Percentiles rank a stretch among this genome's conserved stretches.
Evolutionary conservation across 2,329 filamentous ascomycete genomes (phyloP).

Genomic region (Diaporthe destruens): DNA sequence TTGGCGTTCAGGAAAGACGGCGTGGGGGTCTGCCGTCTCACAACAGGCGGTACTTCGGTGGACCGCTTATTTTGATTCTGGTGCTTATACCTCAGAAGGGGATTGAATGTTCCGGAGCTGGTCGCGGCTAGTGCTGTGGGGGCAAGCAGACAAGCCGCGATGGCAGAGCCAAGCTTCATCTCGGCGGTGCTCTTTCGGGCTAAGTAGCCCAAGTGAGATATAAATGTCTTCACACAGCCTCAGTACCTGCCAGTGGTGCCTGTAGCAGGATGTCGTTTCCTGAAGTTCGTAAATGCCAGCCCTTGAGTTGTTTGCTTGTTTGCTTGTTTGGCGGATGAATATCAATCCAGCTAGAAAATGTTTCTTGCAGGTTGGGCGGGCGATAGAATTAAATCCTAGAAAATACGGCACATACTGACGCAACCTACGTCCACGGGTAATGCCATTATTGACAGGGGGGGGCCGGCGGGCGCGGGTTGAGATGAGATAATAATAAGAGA

Average conservation of each 20-base stretch:
- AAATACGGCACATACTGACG: not conserved
- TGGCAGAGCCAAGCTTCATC: constrained; percentile 22
- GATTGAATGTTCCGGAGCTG: constrained; percentile 32
- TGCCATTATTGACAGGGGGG: not conserved
- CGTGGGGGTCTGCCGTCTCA: constrained; percentile 25
- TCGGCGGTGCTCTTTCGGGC: constrained; percentile 10
- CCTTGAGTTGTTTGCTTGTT: not conserved
- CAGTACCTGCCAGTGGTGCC: not conserved
- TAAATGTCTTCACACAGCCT: not conserved
- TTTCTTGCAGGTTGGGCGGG: not conserved
- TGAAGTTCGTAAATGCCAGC: not conserved
- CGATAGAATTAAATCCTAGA: not conserved
- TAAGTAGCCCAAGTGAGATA: not conserved
- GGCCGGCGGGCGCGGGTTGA: not conserved
- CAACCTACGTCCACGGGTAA: not conserved
- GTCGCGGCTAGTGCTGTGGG: constrained; percentile 24
- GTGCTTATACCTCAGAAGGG: constrained; percentile 26
- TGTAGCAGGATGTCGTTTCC: not conserved
- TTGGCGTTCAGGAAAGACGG: constrained; percentile 46
- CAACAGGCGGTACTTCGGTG: not conserved
- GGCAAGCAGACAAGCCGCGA: constrained; percentile 20
- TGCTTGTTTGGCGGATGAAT: not conserved
- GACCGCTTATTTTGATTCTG: not conserved
- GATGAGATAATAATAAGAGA: constrained; percentile 19
- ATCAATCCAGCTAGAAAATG: not conserved